These are phyloP conservation scores for Protomyces inundatus DNA, from an alignment of 1,139 yeast species.

Conservation along the genomic window DNA sequence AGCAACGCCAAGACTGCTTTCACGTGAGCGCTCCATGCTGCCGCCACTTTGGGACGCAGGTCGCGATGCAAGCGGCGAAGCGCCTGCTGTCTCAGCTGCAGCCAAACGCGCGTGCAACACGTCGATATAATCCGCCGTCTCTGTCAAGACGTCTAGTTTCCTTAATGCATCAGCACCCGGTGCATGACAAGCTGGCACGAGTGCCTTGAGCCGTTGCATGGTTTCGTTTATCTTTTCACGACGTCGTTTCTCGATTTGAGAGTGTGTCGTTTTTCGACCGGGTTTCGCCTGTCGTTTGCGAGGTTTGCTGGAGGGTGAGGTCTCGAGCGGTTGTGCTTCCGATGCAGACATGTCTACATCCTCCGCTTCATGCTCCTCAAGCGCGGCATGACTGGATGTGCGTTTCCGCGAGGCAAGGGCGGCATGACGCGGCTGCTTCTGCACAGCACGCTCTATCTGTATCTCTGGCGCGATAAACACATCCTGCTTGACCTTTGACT, in stretches of 20 bases:
- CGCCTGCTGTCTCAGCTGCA: background rate
- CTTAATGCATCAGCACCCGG: slow-evolving; percentile 61
- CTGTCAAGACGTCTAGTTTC: slow-evolving; percentile 70
- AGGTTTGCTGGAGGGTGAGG: background rate
- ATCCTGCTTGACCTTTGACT: background rate
- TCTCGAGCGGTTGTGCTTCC: background rate
- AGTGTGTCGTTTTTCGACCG: slow-evolving; percentile 55
- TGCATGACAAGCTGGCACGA: slow-evolving; percentile 70
- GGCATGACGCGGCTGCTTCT: background rate
- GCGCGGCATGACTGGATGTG: background rate
- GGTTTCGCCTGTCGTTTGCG: slow-evolving; percentile 23
- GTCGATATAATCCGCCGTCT: slow-evolving; percentile 62
- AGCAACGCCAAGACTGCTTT: background rate
- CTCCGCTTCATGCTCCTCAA: background rate
- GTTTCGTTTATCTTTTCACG: slow-evolving; percentile 75
- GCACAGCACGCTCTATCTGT: background rate
- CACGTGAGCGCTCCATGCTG: background rate
- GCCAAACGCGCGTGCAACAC: slow-evolving; percentile 27
- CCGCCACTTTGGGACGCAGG: background rate
- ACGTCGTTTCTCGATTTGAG: slow-evolving; percentile 73
- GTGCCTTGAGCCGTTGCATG: slow-evolving; percentile 69
- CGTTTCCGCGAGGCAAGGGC: background rate
- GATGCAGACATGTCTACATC: background rate
- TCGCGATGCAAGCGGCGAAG: background rate
- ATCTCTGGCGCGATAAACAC: no score